These are phyloP conservation scores for Venturia pyrina DNA, from an alignment of 2,329 filamentous ascomycete species.

Conservation along the genomic window DNA sequence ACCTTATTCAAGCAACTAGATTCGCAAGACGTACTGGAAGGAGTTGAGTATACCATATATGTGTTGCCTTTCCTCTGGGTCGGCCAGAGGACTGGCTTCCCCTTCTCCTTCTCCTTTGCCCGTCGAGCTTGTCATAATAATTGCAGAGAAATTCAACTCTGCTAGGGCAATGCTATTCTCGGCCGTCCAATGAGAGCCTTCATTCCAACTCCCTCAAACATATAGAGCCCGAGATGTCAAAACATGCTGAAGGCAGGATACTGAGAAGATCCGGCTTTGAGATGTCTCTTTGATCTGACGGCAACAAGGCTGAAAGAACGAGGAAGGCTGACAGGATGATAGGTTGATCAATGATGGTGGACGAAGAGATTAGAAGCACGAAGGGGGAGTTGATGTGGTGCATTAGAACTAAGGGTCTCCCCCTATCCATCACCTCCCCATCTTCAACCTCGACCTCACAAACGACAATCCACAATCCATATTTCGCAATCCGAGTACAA, in stretches of 20 bases:
- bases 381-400: neutral
- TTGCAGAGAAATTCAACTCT: neutral
- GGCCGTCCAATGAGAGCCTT: neutral
- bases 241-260: no score
- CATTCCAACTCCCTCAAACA: no score
- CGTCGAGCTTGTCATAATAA: neutral
- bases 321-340: neutral
- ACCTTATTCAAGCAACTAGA: neutral
- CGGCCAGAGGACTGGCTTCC: constrained; percentile 24
- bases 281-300: neutral
- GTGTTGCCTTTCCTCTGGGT: constrained; percentile 71
- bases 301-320: neutral
- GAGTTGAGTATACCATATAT: constrained; percentile 79
- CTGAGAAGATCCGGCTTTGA: neutral
- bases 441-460: neutral
- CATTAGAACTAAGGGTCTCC: neutral
- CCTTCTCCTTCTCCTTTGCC: neutral
- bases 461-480: neutral
- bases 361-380: neutral
- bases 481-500: neutral
- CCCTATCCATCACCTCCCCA: neutral
- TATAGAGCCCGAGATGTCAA: no score
- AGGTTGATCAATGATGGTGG: neutral
- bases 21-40: constrained; percentile 54
- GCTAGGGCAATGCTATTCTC: neutral